Conservation (phyloP, 2,329 filamentous ascomycete genomes). For the Daldinia eschscholtzii region DNA sequence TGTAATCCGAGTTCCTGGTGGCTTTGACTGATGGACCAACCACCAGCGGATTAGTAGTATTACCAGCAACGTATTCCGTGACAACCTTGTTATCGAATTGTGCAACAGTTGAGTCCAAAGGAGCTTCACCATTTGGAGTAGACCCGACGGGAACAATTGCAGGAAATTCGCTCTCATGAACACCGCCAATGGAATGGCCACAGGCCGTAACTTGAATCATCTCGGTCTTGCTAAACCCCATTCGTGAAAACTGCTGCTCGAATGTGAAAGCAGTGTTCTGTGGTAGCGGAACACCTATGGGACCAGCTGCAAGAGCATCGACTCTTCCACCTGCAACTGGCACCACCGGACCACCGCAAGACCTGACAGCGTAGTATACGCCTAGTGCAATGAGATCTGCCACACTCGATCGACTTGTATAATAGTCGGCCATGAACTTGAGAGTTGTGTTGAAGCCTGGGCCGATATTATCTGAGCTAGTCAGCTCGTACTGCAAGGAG, state of each 20-base stretch:
- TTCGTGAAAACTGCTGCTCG: constrained; percentile 66
- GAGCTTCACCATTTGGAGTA: constrained; percentile 58
- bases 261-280: constrained; percentile 67
- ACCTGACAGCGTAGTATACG: constrained; percentile 69
- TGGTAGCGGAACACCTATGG: constrained; percentile 67
- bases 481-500: constrained; percentile 71
- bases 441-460: constrained; percentile 67
- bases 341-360: constrained; percentile 69
- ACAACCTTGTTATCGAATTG: constrained; percentile 69
- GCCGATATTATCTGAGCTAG: constrained; percentile 67
- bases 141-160: constrained; percentile 62
- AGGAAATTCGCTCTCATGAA: constrained; percentile 67
- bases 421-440: constrained; percentile 65
- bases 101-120: constrained; percentile 62
- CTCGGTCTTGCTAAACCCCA: constrained; percentile 68
- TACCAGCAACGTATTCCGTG: constrained; percentile 67
- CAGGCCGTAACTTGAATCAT: constrained; percentile 73
- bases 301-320: constrained; percentile 64
- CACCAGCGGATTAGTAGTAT: constrained; percentile 67
- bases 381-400: constrained; percentile 70
- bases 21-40: constrained; percentile 62
- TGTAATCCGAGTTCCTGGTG: constrained; percentile 66
- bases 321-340: constrained; percentile 66
- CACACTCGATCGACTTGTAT: constrained; percentile 64
- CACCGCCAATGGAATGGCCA: constrained; percentile 71